Percentiles rank a stretch among this genome's conserved stretches.
Evolutionary conservation across 208 protist species (phyloP).

Genomic region (Trypanosoma theileri): DNA sequence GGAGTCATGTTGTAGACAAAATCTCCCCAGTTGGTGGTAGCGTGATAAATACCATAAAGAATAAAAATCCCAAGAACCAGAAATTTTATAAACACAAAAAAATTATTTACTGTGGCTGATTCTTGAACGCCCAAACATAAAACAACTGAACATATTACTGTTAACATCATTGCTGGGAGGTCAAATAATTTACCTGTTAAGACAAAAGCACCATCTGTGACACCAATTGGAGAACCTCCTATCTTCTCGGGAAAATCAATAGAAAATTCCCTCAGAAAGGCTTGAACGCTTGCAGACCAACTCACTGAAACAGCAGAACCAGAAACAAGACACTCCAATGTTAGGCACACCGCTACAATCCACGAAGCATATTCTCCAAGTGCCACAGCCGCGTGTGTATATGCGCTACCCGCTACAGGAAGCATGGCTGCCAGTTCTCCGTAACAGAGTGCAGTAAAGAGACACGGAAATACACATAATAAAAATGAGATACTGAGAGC

Average conservation of each 20-base stretch:
- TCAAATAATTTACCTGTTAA: conserved; percentile 26
- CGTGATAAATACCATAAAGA: conserved; percentile 22
- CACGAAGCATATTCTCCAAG: conserved; percentile 40
- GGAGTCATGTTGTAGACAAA: conserved; percentile 37
- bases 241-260: conserved; percentile 9
- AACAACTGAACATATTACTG: conserved; percentile 20
- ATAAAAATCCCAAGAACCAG: conserved; percentile 36
- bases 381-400: conserved; percentile 39
- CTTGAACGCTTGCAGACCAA: conserved; percentile 22
- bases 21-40: conserved; percentile 10
- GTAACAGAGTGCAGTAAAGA: conserved; percentile 45
- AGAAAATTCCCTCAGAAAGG: conserved; percentile 27
- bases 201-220: conserved; percentile 12
- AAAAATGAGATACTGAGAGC: conserved; percentile 35
- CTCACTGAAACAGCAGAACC: conserved; percentile 38
- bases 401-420: conserved; percentile 39
- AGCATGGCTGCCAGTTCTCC: conserved; percentile 42
- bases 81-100: conserved; percentile 36
- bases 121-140: conserved; percentile 37
- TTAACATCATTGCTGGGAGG: conserved; percentile 28
- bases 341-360: conserved; percentile 42
- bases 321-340: conserved; percentile 44
- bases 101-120: conserved; percentile 32
- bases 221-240: conserved; percentile 18
- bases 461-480: conserved; percentile 35